Percentiles rank a stretch among this genome's conserved stretches.
Conservation (phyloP, 108 stramenopile genomes). For the Fistulifera pelliculosa region DNA sequence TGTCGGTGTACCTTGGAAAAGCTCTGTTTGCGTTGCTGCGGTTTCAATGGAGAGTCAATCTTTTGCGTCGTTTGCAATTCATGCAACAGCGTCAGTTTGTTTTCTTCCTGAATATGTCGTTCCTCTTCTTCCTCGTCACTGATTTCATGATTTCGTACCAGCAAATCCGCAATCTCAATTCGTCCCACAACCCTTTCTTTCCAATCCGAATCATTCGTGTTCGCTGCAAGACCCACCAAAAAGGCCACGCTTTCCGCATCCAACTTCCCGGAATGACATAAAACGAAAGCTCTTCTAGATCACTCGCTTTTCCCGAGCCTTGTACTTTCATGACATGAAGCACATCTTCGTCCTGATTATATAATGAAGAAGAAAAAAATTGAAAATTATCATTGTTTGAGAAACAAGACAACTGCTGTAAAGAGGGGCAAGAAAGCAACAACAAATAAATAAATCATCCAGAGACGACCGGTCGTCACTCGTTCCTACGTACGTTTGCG, state of each 20-base stretch:
- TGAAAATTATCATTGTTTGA: too few relatives aligned
- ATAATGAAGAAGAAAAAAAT: too few relatives aligned
- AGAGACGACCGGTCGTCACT: too few relatives aligned
- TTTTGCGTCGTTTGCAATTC: neutral
- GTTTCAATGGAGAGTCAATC: neutral
- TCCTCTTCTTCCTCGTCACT: neutral
- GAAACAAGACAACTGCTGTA: too few relatives aligned
- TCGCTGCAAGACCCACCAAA: constrained; percentile 4
- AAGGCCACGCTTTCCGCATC: constrained; percentile 31
- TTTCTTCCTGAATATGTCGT: neutral
- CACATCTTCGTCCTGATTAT: neutral
- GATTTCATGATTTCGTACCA: constrained; percentile 7
- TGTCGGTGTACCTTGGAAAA: neutral
- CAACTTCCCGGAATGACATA: constrained; percentile 34
- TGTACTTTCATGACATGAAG: neutral
- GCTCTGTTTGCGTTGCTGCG: neutral
- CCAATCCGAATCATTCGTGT: constrained; percentile 11
- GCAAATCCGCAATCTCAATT: constrained; percentile 6
- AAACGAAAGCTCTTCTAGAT: constrained; percentile 17
- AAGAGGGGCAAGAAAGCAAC: too few relatives aligned
- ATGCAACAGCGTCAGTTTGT: neutral
- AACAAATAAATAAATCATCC: too few relatives aligned
- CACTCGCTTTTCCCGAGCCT: neutral
- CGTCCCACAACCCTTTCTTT: constrained; percentile 24
- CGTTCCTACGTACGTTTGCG: too few relatives aligned